Base-by-base conservation (phyloP, 2,329 filamentous ascomycete species). In the Talaromyces sp. region DNA sequence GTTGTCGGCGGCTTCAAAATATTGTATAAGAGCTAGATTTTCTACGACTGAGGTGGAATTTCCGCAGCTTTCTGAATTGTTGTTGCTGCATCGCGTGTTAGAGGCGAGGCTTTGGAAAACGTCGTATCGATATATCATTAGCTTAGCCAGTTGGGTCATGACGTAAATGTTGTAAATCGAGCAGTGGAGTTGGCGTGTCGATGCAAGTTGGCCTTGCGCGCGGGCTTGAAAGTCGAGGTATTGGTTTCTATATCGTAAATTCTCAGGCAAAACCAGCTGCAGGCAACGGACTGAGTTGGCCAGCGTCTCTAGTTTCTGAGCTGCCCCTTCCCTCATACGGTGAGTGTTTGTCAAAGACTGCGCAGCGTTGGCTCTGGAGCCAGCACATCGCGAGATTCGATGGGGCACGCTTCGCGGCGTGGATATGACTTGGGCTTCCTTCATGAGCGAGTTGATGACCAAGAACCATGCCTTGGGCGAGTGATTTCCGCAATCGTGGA, bases 381-480 rank as follows among this genome's bases (percentile, higher is more conserved):
- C n/a, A n/a, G n/a, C n/a, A n/a, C n/a, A n/a, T n/a, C 66, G 17
- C 65, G 31, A 26, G 6, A 55, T 11, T n/a, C n/a, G n/a, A n/a
- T n/a, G n/a, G n/a, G 67, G 66, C 17, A 70, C 61, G 6, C 68
- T 68, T 50, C 61, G 54, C 1, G 70, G 70, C 52, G 67, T 67
- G 21, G 73, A 70, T n/a, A n/a, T n/a, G 13, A 65, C 63, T 60
- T 77, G 74, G 0, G 75, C 74, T 29, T 74, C 70, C 53, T 71
- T 69, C 73, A 76, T 75, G 13, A 77, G 61, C 0, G 74, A 76
- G 63, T 76, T 77, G 49, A 76, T 68, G 27, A 29, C 27, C 9
- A 29, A 9, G 27, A 29, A 29, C 27, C 27, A 29, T 5, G 27
- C 27, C 3, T 29, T 29, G 27, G 27, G 9, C 6, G 27, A 29